Base-by-base conservation (phyloP, 257 asterid species). In the Solanum paucissectum region DNA sequence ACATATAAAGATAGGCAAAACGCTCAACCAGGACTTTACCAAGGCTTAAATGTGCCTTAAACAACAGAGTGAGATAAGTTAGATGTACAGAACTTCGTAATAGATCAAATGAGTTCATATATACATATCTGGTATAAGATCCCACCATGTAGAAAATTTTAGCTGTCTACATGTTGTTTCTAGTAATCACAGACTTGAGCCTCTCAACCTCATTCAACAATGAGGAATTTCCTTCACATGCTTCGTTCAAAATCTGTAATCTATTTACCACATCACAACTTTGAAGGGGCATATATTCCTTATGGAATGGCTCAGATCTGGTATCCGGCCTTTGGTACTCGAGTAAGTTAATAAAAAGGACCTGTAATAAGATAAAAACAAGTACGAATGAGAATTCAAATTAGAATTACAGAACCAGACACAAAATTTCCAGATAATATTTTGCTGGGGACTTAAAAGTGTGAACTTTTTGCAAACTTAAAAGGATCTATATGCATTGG, bases 331-430 rank as follows among this genome's bases (percentile, higher is more conserved):
- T 93, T 88, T 89, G 55, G 89, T 95, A 92, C 89, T 87, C 89
- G 60, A 95, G 68, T 87, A 96, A 88, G 86, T 90, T 91, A 91
- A 95, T 69, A 94, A 96, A 83, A 96, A 96, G 91, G 52, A 92
- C 98, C 98, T 96, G 94, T 74, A 90, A 86, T 89, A 62, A 84
- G 58, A 36, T 11, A 60, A 87, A 87, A 21, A 60, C 3, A 40
- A 68, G 86, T 49, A 20, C 23, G 29, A 18, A 82, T 32, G 44
- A 10, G 38, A 49, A 4, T 12, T 14, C 64, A 14, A 27, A 77
- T 25, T 42, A 42, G 25, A 79, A 82, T 32, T 64, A 49, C 10
- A 32, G 68, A 49, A 82, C 44, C 40, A 82, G 86, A 11, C 36
- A 82, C 40, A 29, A 64, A 9, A 82, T 68, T 82, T 82, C 86